These are phyloP conservation scores for Pseudonectria buxi DNA, from an alignment of 2,329 filamentous ascomycete genomes.

Conservation along the genomic window DNA sequence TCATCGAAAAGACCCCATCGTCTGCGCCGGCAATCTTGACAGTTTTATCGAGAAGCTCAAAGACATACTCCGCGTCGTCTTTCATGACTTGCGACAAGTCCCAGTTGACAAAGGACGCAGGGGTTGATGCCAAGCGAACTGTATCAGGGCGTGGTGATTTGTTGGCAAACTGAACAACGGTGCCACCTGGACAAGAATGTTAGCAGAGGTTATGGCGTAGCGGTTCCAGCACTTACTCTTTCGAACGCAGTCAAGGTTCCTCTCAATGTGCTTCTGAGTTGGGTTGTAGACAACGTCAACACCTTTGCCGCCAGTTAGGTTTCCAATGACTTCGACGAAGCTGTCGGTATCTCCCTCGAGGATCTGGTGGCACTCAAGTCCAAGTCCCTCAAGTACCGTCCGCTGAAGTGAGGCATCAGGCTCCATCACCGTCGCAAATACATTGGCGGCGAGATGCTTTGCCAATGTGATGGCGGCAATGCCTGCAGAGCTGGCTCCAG, in stretches of 20 bases:
- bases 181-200: conserved; percentile 22
- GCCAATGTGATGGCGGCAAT: conserved; percentile 38
- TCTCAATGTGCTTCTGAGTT: conserved; percentile 28
- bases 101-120: conserved; percentile 26
- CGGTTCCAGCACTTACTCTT: conserved; percentile 30
- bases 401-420: conserved; percentile 27
- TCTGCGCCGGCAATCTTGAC: conserved; percentile 3
- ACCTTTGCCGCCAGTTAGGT: conserved; percentile 25
- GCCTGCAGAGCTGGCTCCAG: conserved; percentile 37
- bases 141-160: conserved; percentile 13
- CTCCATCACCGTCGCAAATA: conserved; percentile 37
- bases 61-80: conserved; percentile 27
- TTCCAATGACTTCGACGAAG: conserved; percentile 27
- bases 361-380: conserved; percentile 31
- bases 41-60: conserved; percentile 20
- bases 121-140: conserved; percentile 6
- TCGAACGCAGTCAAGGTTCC: conserved; percentile 29
- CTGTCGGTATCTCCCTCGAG: conserved; percentile 29
- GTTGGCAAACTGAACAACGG: conserved; percentile 25
- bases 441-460: conserved; percentile 27
- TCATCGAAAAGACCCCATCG: conserved; percentile 1
- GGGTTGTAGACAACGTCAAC: conserved; percentile 42
- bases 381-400: conserved; percentile 26
- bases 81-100: conserved; percentile 27
- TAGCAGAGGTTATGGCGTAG: conserved; percentile 7